Evolutionary conservation across 768 basidiomycete species (phyloP), one percentile per base, ranked within the genome.

Genomic region (Auricularia auricula-judae): DNA sequence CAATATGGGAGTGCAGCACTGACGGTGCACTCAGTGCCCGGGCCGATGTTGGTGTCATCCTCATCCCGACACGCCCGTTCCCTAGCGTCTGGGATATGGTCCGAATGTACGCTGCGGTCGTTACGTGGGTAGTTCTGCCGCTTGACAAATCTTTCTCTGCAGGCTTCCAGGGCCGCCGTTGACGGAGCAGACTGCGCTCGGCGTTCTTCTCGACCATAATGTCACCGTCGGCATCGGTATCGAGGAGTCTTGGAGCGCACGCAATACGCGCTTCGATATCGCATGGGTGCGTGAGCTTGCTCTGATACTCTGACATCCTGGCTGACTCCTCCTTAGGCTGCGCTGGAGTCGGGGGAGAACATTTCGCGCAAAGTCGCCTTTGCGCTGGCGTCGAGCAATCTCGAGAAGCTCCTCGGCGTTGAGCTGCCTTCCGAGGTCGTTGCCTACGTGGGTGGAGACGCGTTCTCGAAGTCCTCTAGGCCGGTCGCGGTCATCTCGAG

Each of bases 91-190:
- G 93, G 93, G 87, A 88, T 68, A 73, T 77, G 65, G 76, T 77
- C 58, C 77, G 89, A 64, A 83, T 86, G 86, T 87, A 69, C 70
- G 84, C 65, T 5, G 29, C 21, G 11, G n/a, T n/a, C 8, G 16
- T 34, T n/a, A 1, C 54, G 7, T 4, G 12, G 18, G 53, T 35
- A 29, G 11, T 16, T 7, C 16, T 34, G 18, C 51, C 1, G 12
- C 3, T 29, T 36, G 29, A 36, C 62, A n/a, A 7, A 59, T 29
- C 0, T 36, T 7, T 18, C 2, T 58, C 51, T 56, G 77, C 5
- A 85, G 88, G 70, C 72, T 86, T 61, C 86, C 90, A 33, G 91
- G 91, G 1, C 87, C 87, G 2, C 92, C 92, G 3, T 72, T 92
- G 12, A 82, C 88, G 7, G 77, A 80, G 74, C 67, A 82, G 54